phyloP scores from a whole-genome alignment of 148 eudicot genomes.

The Amaranthus hypochondriacus region DNA sequence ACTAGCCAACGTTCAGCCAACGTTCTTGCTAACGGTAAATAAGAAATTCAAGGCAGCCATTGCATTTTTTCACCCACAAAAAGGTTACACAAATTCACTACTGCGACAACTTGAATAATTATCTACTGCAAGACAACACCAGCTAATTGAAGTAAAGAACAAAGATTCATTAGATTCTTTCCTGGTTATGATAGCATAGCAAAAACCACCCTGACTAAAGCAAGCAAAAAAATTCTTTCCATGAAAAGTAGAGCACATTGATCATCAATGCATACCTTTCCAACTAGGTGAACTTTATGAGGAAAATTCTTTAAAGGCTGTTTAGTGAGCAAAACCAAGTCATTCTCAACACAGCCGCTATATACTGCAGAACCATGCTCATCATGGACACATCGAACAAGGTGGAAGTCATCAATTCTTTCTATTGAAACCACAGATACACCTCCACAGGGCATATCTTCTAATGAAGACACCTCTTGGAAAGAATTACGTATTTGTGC shows the following conservation, averaged over 20 bases:
- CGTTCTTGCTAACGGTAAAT: neutral
- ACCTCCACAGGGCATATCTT: constrained; percentile 72
- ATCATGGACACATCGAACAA: constrained; percentile 86
- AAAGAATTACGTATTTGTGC: constrained; percentile 83
- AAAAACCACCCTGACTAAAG: neutral
- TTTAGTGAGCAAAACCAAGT: constrained; percentile 73
- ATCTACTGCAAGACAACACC: constrained; percentile 5
- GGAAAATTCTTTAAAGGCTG: constrained; percentile 56
- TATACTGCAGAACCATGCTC: constrained; percentile 43
- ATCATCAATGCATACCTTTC: constrained; percentile 54
- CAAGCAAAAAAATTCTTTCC: neutral
- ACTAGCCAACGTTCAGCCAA: neutral
- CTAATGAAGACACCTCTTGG: constrained; percentile 66
- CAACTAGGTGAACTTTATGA: constrained; percentile 69
- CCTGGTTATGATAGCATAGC: neutral
- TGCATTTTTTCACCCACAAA: no score
- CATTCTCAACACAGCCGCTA: constrained; percentile 68
- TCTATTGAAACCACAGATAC: constrained; percentile 90
- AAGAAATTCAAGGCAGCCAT: neutral
- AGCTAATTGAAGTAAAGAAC: neutral
- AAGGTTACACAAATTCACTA: neutral
- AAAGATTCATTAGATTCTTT: constrained; percentile 3
- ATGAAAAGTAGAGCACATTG: neutral
- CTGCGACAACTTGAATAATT: neutral
- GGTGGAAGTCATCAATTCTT: constrained; percentile 92